Conservation (phyloP, 306 rosid species). For the Alnus rubra region DNA sequence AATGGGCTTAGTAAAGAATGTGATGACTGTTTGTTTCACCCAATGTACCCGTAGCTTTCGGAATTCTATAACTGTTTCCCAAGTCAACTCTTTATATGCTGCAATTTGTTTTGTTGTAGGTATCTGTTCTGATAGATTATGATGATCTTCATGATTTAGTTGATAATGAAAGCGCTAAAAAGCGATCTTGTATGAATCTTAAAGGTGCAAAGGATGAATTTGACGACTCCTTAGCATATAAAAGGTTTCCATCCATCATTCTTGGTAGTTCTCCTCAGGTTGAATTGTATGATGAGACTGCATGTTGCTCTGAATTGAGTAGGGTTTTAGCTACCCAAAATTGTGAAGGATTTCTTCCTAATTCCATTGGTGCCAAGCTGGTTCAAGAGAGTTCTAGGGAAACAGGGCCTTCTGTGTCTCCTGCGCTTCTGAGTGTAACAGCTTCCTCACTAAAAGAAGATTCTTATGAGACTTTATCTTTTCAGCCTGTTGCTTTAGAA, state of each 20-base stretch:
- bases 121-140: slow-evolving; percentile 69
- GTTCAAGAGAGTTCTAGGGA: slow-evolving; percentile 45
- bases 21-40: background rate
- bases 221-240: slow-evolving; percentile 53
- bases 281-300: slow-evolving; percentile 67
- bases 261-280: slow-evolving; percentile 79
- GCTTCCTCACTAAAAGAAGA: slow-evolving; percentile 37
- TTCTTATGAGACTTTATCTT: slow-evolving; percentile 35
- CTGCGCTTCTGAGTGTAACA: slow-evolving; percentile 34
- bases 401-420: slow-evolving; percentile 41
- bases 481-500: slow-evolving; percentile 37
- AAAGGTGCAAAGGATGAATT: slow-evolving; percentile 48
- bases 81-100: background rate
- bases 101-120: slow-evolving; percentile 43
- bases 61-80: background rate
- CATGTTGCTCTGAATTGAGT: slow-evolving; percentile 39
- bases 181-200: slow-evolving; percentile 39
- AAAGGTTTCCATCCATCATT: slow-evolving; percentile 72
- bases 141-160: slow-evolving; percentile 51
- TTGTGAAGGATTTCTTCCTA: slow-evolving; percentile 40
- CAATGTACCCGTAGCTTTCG: background rate
- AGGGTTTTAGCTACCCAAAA: slow-evolving; percentile 39
- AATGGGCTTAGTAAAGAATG: background rate
- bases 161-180: slow-evolving; percentile 52
- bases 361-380: slow-evolving; percentile 45